Conservation (phyloP, 1,284 basidiomycete species). For the Rugosomyces carneus region DNA sequence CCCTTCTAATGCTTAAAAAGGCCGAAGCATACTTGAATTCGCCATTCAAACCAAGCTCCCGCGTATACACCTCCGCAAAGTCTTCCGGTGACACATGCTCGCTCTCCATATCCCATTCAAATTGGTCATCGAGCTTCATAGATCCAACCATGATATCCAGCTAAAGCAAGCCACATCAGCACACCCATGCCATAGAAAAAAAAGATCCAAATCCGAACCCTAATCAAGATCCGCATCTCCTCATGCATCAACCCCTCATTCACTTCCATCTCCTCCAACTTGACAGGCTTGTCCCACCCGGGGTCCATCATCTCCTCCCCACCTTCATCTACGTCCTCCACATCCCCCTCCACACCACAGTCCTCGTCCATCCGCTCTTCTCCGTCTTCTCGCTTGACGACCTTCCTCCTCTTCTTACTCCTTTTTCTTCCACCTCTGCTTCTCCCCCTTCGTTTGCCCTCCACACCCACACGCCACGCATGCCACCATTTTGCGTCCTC, state of each 20-base stretch:
- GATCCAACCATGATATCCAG: slow-evolving; percentile 94
- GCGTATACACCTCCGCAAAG: slow-evolving; percentile 85
- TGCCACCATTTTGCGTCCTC: slow-evolving; percentile 63
- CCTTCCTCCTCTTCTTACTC: slow-evolving; percentile 26
- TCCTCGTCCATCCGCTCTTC: slow-evolving; percentile 21
- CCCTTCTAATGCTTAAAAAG: neutral
- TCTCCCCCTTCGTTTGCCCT: slow-evolving; percentile 15
- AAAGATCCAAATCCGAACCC: slow-evolving; percentile 45
- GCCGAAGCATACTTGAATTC: slow-evolving; percentile 76
- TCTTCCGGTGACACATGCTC: slow-evolving; percentile 80
- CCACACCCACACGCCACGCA: slow-evolving; percentile 55
- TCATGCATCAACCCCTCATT: slow-evolving; percentile 60
- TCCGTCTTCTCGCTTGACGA: slow-evolving; percentile 21
- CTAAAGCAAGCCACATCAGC: slow-evolving; percentile 33
- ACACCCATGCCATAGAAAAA: neutral
- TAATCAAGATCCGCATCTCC: slow-evolving; percentile 88
- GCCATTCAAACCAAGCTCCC: slow-evolving; percentile 85
- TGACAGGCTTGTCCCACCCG: slow-evolving; percentile 32
- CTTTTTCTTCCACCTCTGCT: slow-evolving; percentile 14
- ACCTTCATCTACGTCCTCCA: slow-evolving; percentile 27
- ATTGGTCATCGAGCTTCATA: slow-evolving; percentile 93
- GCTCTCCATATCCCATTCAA: slow-evolving; percentile 96
- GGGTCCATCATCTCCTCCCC: slow-evolving; percentile 25
- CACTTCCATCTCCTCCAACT: slow-evolving; percentile 47
- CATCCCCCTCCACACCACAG: slow-evolving; percentile 23